Conservation (phyloP, 306 rosid species). For the Vigna angularis region DNA sequence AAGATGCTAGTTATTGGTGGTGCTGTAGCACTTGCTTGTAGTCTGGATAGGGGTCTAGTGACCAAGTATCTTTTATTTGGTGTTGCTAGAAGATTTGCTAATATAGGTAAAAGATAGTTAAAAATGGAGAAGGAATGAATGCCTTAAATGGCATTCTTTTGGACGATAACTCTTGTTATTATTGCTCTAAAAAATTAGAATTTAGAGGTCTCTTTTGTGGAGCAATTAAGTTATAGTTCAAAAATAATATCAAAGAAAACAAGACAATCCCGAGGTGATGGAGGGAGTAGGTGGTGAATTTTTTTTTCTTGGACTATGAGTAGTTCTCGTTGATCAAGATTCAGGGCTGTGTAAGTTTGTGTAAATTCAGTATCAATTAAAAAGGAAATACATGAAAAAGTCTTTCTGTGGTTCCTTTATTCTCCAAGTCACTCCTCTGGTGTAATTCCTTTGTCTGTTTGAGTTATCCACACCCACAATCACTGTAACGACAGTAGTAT, state of each 20-base stretch:
- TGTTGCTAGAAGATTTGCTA: constrained; percentile 85
- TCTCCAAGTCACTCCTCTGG: background rate
- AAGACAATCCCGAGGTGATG: constrained; percentile 35
- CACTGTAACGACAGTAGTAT: background rate
- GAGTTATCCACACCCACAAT: background rate
- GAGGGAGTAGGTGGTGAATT: constrained; percentile 21
- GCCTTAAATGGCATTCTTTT: constrained; percentile 38
- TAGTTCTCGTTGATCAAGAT: constrained; percentile 35
- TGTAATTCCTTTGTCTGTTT: background rate
- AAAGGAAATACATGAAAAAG: background rate
- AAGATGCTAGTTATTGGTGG: constrained; percentile 78
- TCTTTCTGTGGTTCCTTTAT: background rate
- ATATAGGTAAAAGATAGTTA: constrained; percentile 66
- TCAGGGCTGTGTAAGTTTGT: constrained; percentile 32
- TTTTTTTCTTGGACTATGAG: constrained; percentile 22
- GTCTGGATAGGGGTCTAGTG: constrained; percentile 84
- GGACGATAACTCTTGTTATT: background rate
- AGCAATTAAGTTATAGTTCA: constrained; percentile 9
- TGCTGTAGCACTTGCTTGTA: constrained; percentile 82
- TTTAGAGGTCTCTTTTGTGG: constrained; percentile 29
- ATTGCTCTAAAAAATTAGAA: background rate
- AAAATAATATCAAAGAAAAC: constrained; percentile 11
- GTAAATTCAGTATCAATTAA: constrained; percentile 30
- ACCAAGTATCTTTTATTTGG: constrained; percentile 86
- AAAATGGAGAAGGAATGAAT: constrained; percentile 37